These are phyloP conservation scores for Talaromyces liani DNA, from an alignment of 495 filamentous ascomycete genomes.

Conservation along the genomic window DNA sequence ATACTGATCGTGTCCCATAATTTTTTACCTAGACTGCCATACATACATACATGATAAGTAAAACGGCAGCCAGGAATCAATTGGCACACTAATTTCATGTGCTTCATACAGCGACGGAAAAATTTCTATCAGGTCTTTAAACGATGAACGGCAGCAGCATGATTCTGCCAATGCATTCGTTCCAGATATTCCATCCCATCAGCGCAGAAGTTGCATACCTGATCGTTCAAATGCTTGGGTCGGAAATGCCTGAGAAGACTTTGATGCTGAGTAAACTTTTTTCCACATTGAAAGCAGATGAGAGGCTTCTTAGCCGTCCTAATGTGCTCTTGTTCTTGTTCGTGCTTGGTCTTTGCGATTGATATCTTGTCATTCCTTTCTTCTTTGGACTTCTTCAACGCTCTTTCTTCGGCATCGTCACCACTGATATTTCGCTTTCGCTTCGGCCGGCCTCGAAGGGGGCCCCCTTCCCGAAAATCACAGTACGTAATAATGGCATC, in stretches of 20 bases:
- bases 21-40: too few species aligned
- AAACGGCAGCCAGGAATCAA: too few species aligned
- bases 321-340: background rate
- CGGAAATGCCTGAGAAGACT: background rate
- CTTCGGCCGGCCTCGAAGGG: constrained; percentile 8
- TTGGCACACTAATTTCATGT: too few species aligned
- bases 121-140: background rate
- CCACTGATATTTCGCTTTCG: constrained; percentile 13
- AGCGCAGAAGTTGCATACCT: background rate
- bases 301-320: background rate
- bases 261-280: background rate
- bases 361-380: background rate
- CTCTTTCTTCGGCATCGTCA: constrained; percentile 1
- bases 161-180: background rate
- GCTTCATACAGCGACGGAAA: too few species aligned
- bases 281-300: background rate
- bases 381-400: background rate
- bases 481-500: background rate
- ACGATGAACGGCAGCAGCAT: background rate
- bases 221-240: background rate
- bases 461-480: constrained; percentile 9
- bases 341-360: background rate
- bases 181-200: background rate
- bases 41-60: too few species aligned
- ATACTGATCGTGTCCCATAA: too few species aligned